Base-by-base conservation (phyloP, 2,329 filamentous ascomycete genomes). In the Leptosphaerulina australis region DNA sequence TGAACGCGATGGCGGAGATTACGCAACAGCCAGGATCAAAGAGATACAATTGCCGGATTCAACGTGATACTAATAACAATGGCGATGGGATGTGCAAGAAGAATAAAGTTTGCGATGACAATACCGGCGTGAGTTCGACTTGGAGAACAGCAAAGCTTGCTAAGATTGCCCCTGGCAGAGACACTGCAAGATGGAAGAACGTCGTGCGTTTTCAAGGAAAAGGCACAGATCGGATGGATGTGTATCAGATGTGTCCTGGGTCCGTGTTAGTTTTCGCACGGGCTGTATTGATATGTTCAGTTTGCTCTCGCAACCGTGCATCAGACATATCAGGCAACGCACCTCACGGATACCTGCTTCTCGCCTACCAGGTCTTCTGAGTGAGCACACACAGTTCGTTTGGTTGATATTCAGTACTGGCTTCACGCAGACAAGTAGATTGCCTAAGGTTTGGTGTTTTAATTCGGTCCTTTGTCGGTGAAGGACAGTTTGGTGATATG, bases 261-360 rank as follows among this genome's bases (percentile, higher is more conserved):
- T 53, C 26, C 54, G 51, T 61, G 63, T 72, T 56, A 72, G 67
- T 62, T 48, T 50, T 24, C 33, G 45, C 28, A 52, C 21, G 50
- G 29, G 49, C 44, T 50, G 46, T 45, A 40, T 53, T 52, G 60
- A 38, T 58, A 43, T 52, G 56, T 52, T 46, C 40, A 53, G 69
- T 68, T 72, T 72, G 69, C 66, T 67, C 53, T 59, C 58, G 66
- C 66, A 62, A 68, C 55, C 58, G 52, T 64, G 65, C 69, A 69
- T 64, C 46, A 45, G 43, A 63, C 55, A 56, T 60, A 48, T 59
- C 57, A 67, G 64, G 63, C 58, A 55, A 71, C 67, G 64, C 62
- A 73, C 66, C 64, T 66, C 44, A 62, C 67, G 67, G 61, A 58
- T 68, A 69, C 58, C 59, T 64, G 66, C 53, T 63, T 52, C 52